These are phyloP conservation scores for Penicillium concentricum DNA, from an alignment of 2,329 filamentous ascomycete genomes.

Conservation along the genomic window DNA sequence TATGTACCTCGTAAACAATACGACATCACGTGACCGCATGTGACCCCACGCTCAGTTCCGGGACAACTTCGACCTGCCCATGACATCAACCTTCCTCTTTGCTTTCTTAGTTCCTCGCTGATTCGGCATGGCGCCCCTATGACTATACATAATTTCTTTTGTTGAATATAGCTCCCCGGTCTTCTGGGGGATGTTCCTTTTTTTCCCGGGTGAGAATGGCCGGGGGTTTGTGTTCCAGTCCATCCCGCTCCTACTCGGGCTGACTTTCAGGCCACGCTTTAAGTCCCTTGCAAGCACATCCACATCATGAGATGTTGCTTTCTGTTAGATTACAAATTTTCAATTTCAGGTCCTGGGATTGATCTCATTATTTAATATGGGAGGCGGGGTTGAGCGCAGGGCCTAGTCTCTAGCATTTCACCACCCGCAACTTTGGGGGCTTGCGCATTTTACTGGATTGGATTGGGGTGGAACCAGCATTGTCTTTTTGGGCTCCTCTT, in stretches of 20 bases:
- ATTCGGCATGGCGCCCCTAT: neutral
- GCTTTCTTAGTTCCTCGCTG: neutral
- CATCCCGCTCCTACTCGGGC: constrained; percentile 8
- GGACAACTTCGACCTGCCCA: constrained; percentile 6
- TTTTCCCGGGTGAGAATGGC: neutral
- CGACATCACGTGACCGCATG: neutral
- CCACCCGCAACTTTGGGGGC: neutral
- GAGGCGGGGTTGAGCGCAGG: neutral
- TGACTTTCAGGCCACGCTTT: constrained; percentile 2
- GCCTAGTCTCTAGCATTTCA: constrained; percentile 5
- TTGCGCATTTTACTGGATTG: neutral
- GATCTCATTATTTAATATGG: constrained; percentile 1
- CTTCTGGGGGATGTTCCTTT: neutral
- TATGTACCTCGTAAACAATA: neutral
- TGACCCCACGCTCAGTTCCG: constrained; percentile 6
- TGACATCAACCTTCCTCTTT: constrained; percentile 8
- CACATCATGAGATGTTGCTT: constrained; percentile 3
- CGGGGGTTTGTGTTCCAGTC: constrained; percentile 4
- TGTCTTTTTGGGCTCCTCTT: neutral
- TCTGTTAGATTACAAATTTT: constrained; percentile 5
- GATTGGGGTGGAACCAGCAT: neutral
- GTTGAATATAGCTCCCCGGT: neutral
- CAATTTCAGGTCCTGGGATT: neutral
- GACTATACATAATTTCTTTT: neutral
- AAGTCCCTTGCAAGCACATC: neutral